Percentiles rank a stretch among this genome's conserved stretches.
Evolutionary conservation across 352 stramenopile genomes (phyloP).

Genomic region (Thalassiosira ordinaria): DNA sequence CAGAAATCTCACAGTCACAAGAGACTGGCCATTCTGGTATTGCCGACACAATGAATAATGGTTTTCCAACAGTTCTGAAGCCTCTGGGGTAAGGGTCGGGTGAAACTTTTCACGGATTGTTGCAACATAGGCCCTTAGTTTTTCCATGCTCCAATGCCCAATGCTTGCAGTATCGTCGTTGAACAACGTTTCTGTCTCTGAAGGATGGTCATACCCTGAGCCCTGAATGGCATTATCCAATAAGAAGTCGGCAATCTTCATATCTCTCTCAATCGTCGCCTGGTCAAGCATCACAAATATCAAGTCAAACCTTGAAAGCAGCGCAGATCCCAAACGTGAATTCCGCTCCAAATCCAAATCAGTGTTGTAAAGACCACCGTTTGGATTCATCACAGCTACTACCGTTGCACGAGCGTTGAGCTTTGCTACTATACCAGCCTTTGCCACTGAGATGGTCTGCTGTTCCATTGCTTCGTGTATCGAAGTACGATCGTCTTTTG

Average conservation of each 20-base stretch:
- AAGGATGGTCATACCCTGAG: conserved; percentile 61
- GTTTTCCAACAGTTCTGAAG: conserved; percentile 89
- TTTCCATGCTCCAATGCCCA: conserved; percentile 89
- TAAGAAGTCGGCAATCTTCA: conserved; percentile 94
- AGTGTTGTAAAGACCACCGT: conserved; percentile 89
- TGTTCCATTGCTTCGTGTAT: conserved; percentile 99
- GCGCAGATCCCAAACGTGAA: conserved; percentile 93
- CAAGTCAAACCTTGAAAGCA: conserved; percentile 97
- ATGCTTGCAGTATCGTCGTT: conserved; percentile 41
- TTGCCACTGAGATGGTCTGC: conserved; percentile 96
- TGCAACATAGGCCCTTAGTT: conserved; percentile 92
- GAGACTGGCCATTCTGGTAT: conserved; percentile 65
- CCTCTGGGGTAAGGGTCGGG: conserved; percentile 87
- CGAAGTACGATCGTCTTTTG: conserved; percentile 90
- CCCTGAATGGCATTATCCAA: conserved; percentile 88
- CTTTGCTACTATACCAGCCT: conserved; percentile 96
- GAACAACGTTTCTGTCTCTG: conserved; percentile 24
- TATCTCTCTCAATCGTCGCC: conserved; percentile 89
- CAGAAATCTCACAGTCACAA: conserved; percentile 93
- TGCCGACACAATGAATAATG: conserved; percentile 89
- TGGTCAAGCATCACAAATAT: conserved; percentile 95
- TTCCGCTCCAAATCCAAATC: conserved; percentile 92
- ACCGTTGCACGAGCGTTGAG: conserved; percentile 94
- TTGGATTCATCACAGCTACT: conserved; percentile 95
- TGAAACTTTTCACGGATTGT: conserved; percentile 90